phyloP scores from a whole-genome alignment of 2,329 filamentous ascomycete genomes.

The Nemania bipapillata region DNA sequence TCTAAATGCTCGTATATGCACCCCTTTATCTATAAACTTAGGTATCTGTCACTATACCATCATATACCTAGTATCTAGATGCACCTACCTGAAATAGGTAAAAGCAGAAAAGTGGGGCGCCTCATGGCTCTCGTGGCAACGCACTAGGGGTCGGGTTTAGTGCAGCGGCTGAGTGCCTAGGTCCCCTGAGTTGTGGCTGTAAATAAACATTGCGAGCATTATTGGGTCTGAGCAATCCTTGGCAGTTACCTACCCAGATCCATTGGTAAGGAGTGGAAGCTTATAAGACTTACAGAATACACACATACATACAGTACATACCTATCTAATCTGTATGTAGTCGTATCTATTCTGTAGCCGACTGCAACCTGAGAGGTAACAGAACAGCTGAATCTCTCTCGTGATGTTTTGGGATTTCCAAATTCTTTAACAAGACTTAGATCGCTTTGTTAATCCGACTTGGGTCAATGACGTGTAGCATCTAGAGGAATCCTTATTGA shows the following conservation, averaged over 20 bases:
- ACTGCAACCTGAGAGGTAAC: conserved; percentile 14
- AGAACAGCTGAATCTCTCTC: conserved; percentile 8
- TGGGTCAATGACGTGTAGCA: conserved; percentile 25
- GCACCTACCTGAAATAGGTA: not conserved
- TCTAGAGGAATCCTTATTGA: conserved; percentile 21
- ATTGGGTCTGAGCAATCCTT: conserved; percentile 31
- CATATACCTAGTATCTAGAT: not conserved
- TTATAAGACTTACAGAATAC: not conserved
- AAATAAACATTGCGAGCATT: conserved; percentile 49
- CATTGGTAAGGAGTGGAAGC: conserved; percentile 19
- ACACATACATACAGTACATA: not conserved
- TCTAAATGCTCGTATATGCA: not conserved
- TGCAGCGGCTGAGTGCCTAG: conserved; percentile 26
- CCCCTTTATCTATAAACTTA: not conserved
- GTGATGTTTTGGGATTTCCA: conserved; percentile 12
- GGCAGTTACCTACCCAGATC: conserved; percentile 16
- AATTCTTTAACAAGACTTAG: conserved; percentile 16
- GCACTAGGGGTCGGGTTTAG: conserved; percentile 27
- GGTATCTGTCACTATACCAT: too few relatives aligned
- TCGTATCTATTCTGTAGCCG: not conserved
- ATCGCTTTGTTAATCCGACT: conserved; percentile 20
- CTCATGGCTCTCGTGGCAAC: conserved; percentile 37
- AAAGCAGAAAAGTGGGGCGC: not conserved
- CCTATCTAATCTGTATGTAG: not conserved
- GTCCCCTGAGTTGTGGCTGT: conserved; percentile 36